Percentiles rank a stretch among this genome's conserved stretches.
Evolutionary conservation across 1,139 yeast genomes (phyloP).

Genomic region (Hansenula sp.): DNA sequence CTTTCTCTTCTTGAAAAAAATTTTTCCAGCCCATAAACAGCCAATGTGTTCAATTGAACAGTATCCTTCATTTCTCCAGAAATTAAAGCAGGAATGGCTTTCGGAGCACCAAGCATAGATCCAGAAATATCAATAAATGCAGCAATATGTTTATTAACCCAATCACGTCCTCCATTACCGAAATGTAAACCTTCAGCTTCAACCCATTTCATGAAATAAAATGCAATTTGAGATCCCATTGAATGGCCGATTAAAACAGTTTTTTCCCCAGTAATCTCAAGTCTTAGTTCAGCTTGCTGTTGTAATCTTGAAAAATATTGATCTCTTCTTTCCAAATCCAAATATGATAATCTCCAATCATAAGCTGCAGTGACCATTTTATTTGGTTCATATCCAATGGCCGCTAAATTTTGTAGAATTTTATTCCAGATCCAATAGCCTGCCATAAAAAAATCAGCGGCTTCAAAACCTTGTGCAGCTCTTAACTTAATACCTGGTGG

Average conservation of each 20-base stretch:
- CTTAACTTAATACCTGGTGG: slow-evolving; percentile 78
- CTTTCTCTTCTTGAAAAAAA: slow-evolving; percentile 89
- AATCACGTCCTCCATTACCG: slow-evolving; percentile 83
- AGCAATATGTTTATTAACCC: slow-evolving; percentile 85
- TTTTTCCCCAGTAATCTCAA: slow-evolving; percentile 58
- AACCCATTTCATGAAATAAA: slow-evolving; percentile 91
- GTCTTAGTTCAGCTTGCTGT: slow-evolving; percentile 58
- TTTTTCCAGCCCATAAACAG: slow-evolving; percentile 91
- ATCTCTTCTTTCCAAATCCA: slow-evolving; percentile 85
- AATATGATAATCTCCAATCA: slow-evolving; percentile 92
- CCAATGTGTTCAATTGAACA: slow-evolving; percentile 86
- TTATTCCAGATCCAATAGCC: slow-evolving; percentile 99
- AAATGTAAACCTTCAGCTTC: slow-evolving; percentile 76
- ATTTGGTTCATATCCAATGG: slow-evolving; percentile 88
- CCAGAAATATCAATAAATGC: slow-evolving; percentile 88
- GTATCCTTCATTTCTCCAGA: slow-evolving; percentile 99
- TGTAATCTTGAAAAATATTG: slow-evolving; percentile 78
- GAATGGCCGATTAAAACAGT: slow-evolving; percentile 86
- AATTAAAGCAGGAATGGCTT: slow-evolving; percentile 82
- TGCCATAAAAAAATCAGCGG: slow-evolving; percentile 93
- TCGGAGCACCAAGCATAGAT: slow-evolving; percentile 87
- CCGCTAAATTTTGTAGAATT: slow-evolving; percentile 86
- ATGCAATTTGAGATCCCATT: slow-evolving; percentile 91
- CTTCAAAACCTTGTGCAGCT: slow-evolving; percentile 96
- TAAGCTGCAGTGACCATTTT: slow-evolving; percentile 89